Conservation (phyloP, 805 yeast genomes). For the Metschnikowia drakensbergensis region DNA sequence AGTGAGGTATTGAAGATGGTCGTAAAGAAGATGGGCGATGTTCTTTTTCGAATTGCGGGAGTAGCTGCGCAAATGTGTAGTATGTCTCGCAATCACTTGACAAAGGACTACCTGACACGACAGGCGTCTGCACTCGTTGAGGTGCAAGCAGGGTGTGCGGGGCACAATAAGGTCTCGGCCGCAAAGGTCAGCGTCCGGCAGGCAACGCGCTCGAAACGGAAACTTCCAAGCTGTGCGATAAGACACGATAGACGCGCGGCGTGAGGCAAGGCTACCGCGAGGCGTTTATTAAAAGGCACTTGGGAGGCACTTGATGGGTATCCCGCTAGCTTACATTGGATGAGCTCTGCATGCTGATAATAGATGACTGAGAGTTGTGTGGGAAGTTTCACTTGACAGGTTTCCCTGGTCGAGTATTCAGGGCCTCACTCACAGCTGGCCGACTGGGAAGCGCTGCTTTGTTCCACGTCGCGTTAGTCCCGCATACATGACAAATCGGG, state of each 20-base stretch:
- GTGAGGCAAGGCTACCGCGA: not conserved
- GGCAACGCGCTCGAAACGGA: conserved; percentile 1
- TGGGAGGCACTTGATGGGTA: too few species aligned
- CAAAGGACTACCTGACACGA: not conserved
- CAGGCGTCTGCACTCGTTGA: conserved; percentile 1
- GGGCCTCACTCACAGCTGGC: not conserved
- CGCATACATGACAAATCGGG: too few species aligned
- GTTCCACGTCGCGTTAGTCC: conserved; percentile 1
- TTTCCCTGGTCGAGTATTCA: not conserved
- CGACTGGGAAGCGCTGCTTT: not conserved
- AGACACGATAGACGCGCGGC: conserved; percentile 2
- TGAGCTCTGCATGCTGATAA: too few species aligned
- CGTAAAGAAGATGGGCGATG: not conserved
- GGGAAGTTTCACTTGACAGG: not conserved
- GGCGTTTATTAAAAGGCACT: not conserved
- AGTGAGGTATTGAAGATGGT: not conserved
- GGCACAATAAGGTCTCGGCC: not conserved
- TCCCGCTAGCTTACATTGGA: too few species aligned
- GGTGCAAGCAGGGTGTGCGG: conserved; percentile 3
- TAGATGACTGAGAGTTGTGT: too few species aligned
- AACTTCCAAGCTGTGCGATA: conserved; percentile 1
- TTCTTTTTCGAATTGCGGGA: not conserved
- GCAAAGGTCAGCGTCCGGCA: conserved; percentile 2
- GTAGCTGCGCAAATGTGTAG: not conserved
- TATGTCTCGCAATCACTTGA: not conserved